A percentile compares a stretch with the other conserved stretches of the same genome.
phyloP scores from a whole-genome alignment of 495 filamentous ascomycete genomes.

The Acidiella bohemica region DNA sequence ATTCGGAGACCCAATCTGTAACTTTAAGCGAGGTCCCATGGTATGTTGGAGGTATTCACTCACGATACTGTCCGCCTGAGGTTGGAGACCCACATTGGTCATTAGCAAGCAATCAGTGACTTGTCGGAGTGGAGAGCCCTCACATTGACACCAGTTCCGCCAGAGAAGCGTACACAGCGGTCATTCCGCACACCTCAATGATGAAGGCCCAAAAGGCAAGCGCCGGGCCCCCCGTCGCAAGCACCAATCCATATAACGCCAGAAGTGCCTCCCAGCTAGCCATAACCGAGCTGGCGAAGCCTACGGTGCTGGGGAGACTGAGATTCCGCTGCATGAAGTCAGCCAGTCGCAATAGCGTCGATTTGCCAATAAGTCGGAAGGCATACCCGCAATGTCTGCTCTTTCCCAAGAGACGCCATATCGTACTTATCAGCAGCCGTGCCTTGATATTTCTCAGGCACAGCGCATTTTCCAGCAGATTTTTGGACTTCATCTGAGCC shows the following conservation, averaged over 20 bases:
- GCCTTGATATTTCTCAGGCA: not conserved
- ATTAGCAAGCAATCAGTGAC: not conserved
- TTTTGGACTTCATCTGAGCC: no score
- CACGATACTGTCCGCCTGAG: not conserved
- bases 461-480: no score
- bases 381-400: not conserved
- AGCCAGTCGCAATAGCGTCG: not conserved
- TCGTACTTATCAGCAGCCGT: not conserved
- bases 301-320: not conserved
- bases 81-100: not conserved
- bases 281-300: not conserved
- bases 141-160: not conserved
- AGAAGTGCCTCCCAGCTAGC: not conserved
- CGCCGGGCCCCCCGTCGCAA: not conserved
- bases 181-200: not conserved
- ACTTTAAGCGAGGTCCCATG: not conserved
- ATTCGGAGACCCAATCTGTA: no score
- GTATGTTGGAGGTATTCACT: not conserved
- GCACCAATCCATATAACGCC: not conserved
- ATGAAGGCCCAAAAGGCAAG: not conserved
- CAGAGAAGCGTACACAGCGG: not conserved
- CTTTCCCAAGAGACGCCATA: not conserved
- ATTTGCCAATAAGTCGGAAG: not conserved
- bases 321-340: not conserved
- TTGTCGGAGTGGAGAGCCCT: not conserved